Evolutionary conservation across 345 rosid genomes (phyloP), one percentile per base, ranked within the genome.

Genomic region (Clausena lansium): DNA sequence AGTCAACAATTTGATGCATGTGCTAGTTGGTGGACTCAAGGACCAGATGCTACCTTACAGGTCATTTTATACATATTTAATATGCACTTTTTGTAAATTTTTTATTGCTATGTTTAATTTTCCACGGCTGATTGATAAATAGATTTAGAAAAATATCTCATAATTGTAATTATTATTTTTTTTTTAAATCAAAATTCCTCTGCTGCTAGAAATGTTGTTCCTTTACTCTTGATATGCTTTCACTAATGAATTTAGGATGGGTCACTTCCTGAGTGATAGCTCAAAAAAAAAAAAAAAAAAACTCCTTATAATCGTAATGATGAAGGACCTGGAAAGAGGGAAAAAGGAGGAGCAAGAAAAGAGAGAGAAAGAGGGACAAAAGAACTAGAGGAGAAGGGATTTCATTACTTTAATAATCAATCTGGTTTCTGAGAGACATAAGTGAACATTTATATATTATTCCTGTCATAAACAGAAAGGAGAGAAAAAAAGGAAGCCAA

Each of bases 1-100:
- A 83, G 86, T 78, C 93, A 94, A 82, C 92, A 90, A 79, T 96
- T 92, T 89, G 99, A 96, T 88, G 99, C 89, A 78, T 94, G 99
- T 83, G 98, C 99, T 82, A 96, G 98, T 87, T 96, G 99, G 99
- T 96, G 97, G 99, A 96, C 99, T 75, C 98, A 96, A 86, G 98
- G 97, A 75, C 99, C 98, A 74, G 94, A 94, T 87, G 87, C 95
- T 75, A 71, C 90, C 71, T 83, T 96, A 79, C 99, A 96, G 99
- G 99, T 92, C 88, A 85, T 81, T 72, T 81, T 60, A 64, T 79
- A 73, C 81, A 52, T 67, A 76, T 30, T 15, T 41, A 47, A 45
- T 55, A 72, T 33, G 67, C 3, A 50, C 11, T 25, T 33, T 15
- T 68, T n/a, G 71, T 55, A 67, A 25, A 22, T 47, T 59, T 71